Evolutionary conservation across 1,284 basidiomycete genomes (phyloP), one percentile per base, ranked within the genome.

Genomic region (Moesziomyces globuligerus): DNA sequence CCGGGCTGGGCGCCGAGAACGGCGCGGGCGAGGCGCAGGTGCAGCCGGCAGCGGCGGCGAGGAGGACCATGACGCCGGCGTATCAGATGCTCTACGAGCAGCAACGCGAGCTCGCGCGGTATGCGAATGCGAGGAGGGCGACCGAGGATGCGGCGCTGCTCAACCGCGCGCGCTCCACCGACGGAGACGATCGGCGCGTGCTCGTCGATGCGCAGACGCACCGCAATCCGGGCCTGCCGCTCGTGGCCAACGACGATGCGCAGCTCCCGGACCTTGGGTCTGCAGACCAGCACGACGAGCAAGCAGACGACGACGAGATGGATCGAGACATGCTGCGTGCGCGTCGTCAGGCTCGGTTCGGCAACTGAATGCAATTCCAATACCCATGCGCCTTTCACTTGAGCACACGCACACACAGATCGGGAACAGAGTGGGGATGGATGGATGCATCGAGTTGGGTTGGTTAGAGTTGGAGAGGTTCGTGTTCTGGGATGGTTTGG

Each of bases 41-140:
- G 21, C 6, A 32, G 7, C 26, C n/a, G 15, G 40, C 18, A 1
- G 38, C n/a, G 3, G 23, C 18, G n/a, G 41, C 48, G 17, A 37
- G 34, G 9, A 20, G 43, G 15, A 4, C 23, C 1, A 28, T 72
- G 23, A 55, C 58, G 3, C 39, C 54, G 1, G 49, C 62, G 3
- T 62, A 72, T 17, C 59, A 68, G 40, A 43, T 68, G 56, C 64
- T 65, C 45, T 68, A 47, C 26, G 65, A 72, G 15, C 64, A 68
- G 34, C 70, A 72, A 13, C 39, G 65, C 1, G 48, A 60, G 26
- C 15, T 72, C 0, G 52, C 48, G 2, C 47, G 59, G 1, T 51
- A 62, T 11, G 52, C 65, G 6, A 72, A 64, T 34, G 70, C 65
- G 0, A 37, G 52, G n/a, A 44, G 64, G 0, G 64, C 65, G 1